Conservation (phyloP, 345 rosid species). For the Heritiera fomes region DNA sequence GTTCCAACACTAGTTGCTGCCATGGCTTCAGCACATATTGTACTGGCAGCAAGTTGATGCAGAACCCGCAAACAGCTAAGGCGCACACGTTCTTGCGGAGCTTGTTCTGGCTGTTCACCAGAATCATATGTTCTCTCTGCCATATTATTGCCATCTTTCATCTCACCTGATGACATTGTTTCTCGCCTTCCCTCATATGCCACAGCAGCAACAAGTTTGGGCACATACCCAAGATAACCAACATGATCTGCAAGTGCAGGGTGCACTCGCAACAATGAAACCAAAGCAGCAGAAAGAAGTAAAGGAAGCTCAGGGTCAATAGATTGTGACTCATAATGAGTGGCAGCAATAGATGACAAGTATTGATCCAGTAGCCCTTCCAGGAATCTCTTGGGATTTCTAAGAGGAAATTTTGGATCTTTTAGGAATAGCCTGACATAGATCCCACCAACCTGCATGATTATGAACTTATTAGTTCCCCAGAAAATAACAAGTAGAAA, state of each 20-base stretch:
- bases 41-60: slow-evolving; percentile 98
- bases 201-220: slow-evolving; percentile 95
- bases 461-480: slow-evolving; percentile 27
- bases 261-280: slow-evolving; percentile 94
- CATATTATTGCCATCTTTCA: slow-evolving; percentile 45
- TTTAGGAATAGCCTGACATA: slow-evolving; percentile 90
- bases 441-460: slow-evolving; percentile 90
- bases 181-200: slow-evolving; percentile 94
- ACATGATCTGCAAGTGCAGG: slow-evolving; percentile 98
- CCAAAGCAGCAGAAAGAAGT: slow-evolving; percentile 98
- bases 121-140: slow-evolving; percentile 51
- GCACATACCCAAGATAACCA: slow-evolving; percentile 97
- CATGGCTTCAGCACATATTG: slow-evolving; percentile 98
- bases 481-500: not conserved
- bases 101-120: slow-evolving; percentile 67
- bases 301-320: slow-evolving; percentile 91
- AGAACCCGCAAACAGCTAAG: slow-evolving; percentile 96
- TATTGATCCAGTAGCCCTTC: slow-evolving; percentile 98
- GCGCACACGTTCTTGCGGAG: slow-evolving; percentile 96
- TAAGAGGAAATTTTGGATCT: slow-evolving; percentile 95
- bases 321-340: slow-evolving; percentile 77
- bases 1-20: slow-evolving; percentile 96
- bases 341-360: slow-evolving; percentile 86
- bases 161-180: slow-evolving; percentile 79
- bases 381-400: slow-evolving; percentile 95